Base-by-base conservation (phyloP, 495 filamentous ascomycete species). In the Penicillium atrosanguineum region DNA sequence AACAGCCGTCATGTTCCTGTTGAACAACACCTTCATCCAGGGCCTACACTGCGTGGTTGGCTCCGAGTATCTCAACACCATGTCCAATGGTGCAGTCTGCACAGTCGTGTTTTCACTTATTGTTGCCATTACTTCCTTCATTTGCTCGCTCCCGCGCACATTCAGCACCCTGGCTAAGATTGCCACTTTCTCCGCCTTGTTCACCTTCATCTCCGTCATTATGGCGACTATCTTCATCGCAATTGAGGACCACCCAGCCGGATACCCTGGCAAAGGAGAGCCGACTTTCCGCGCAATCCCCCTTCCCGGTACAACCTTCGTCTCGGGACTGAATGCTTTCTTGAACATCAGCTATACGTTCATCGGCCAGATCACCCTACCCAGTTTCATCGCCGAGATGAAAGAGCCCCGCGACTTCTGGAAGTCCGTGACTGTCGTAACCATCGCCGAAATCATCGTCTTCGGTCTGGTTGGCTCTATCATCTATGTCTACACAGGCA, bases 341-440 rank as follows among this genome's bases (percentile, higher is more conserved):
- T 72, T 95, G 57, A 95, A 95, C 68, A 95, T 95, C 63, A 84
- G 82, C 69, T 95, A 94, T 69, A 95, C 90, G 7, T 94, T 95
- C 70, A 94, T 95, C 57, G 90, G 90, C 4, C 90, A 95, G 65
- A 95, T 95, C 67, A 95, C 90, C 0, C 76, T 95, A 21, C 90
- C 90, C 3, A 89, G 85, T 60, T 95, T 95, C 75, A 95, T 95
- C 56, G 90, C 90, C 5, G 90, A 95, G 66, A 95, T 95, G 90
- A 85, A 83, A 63, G 81, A 94, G 34, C 90, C 90, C 0, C 79
- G 78, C 51, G 90, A 95, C 56, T 95, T 95, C 67, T 90, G 89
- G 63, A 95, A 95, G 69, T 89, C 90, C 20, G 79, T 95, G 3
- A 94, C 88, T 75, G 88, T 84, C 18, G 89, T 93, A 50, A 94